Conservation (phyloP, 1,139 yeast species). For the Kazachstania sp. region DNA sequence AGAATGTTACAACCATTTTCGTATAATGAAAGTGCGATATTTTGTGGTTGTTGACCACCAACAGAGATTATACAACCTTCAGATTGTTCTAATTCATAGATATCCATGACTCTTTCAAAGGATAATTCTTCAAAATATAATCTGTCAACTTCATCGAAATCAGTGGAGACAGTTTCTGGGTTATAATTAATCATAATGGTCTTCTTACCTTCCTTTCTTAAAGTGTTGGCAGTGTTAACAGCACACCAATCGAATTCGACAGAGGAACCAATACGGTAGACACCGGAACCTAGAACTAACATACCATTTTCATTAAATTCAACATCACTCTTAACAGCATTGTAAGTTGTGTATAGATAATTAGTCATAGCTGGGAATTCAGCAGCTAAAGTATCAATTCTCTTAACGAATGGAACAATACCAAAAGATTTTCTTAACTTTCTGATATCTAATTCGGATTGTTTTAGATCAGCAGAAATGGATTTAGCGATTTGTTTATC, state of each 20-base stretch:
- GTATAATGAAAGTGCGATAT: constrained; percentile 82
- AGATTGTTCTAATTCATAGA: constrained; percentile 84
- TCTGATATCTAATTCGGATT: constrained; percentile 69
- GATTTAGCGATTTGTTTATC: constrained; percentile 85
- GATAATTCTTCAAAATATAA: constrained; percentile 92
- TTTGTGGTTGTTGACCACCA: constrained; percentile 97
- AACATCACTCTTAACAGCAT: constrained; percentile 80
- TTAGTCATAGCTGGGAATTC: constrained; percentile 97
- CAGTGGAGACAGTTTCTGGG: constrained; percentile 98
- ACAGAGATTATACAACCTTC: constrained; percentile 91
- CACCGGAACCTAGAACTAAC: constrained; percentile 95
- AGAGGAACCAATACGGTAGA: constrained; percentile 95
- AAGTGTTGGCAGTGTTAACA: constrained; percentile 89
- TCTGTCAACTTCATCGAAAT: constrained; percentile 96
- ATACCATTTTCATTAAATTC: constrained; percentile 84
- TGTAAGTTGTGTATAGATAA: constrained; percentile 92
- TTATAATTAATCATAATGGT: constrained; percentile 96
- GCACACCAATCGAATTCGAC: constrained; percentile 99
- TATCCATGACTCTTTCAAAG: constrained; percentile 94
- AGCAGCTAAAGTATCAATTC: constrained; percentile 95
- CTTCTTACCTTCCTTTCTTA: constrained; percentile 77
- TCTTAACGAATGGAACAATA: constrained; percentile 87
- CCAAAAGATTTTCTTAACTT: constrained; percentile 67
- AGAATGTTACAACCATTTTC: constrained; percentile 77
- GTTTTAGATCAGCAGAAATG: constrained; percentile 39